Base-by-base conservation (phyloP, 2,329 filamentous ascomycete genomes). In the Pseudomassariella vexata region DNA sequence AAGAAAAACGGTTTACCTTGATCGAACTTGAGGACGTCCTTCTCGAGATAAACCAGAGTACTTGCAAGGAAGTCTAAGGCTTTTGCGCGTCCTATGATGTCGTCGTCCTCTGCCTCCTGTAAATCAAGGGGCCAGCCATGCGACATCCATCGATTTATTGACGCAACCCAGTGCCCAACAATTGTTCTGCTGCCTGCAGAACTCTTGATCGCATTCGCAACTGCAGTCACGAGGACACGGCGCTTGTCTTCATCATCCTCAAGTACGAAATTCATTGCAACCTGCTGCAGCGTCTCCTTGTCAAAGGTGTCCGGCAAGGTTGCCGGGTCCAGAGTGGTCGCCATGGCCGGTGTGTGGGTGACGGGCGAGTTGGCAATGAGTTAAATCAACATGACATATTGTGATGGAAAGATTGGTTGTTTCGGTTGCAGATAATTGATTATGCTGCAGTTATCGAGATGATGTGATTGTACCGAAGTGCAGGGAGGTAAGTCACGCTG, bases 11-110 rank as follows among this genome's bases (percentile, higher is more conserved):
- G n/a, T n/a, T n/a, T n/a, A n/a, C n/a, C n/a, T 62, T 77, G 73
- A 29, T 70, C 69, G 5, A 60, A 48, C 32, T 65, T 71, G 19
- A 78, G 49, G 10, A 62, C 49, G 27, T 63, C 61, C 9, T 55
- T 52, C 7, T 61, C 62, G 10, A 78, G 45, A n/a, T 60, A 57
- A 28, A 66, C 57, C 10, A 79, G 52, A 0, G 74, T 77, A 15
- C 57, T 55, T 2, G 73, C 70, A 18, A 79, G 56, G 39, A 77
- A 79, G n/a, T 68, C 65, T 29, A 78, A 48, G 6, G 73, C 74
- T 47, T 71, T 74, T 10, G 72, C 66, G 28, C 73, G 62, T 3
- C 66, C 56, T 19, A 75, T 72, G 51, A 73, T 64, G 40, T 61
- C 58, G 11, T 58, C 60, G 31, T 65, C 63, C 12, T 57, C 56